Conservation (phyloP, 208 protist genomes). For the Trypanosoma cruzi region DNA sequence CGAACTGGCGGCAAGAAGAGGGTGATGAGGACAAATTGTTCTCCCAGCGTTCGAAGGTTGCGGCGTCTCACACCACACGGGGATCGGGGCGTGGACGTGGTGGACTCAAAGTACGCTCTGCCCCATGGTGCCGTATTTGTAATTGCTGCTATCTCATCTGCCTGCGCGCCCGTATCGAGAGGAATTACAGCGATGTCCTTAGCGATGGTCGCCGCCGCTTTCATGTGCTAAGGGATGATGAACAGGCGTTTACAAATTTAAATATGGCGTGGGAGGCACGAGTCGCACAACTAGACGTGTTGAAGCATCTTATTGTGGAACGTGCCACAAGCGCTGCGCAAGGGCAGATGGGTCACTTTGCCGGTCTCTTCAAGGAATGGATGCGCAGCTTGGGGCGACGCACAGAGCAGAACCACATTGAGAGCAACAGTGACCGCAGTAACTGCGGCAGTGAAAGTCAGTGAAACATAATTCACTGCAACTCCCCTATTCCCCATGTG, state of each 20-base stretch:
- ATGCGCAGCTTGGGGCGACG: constrained; percentile 6
- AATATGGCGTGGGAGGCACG: constrained; percentile 51
- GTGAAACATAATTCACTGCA: not conserved
- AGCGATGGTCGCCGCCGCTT: constrained; percentile 64
- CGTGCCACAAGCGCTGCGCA: constrained; percentile 37
- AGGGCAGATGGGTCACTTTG: constrained; percentile 31
- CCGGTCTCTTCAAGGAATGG: constrained; percentile 18
- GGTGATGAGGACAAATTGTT: too few species aligned
- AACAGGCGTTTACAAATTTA: constrained; percentile 43
- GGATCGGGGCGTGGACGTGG: constrained; percentile 7
- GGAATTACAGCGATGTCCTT: constrained; percentile 51
- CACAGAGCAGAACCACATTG: not conserved
- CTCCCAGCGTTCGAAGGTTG: too few species aligned
- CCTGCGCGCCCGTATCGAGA: constrained; percentile 45
- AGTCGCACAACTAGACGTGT: constrained; percentile 46
- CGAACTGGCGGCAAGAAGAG: not conserved
- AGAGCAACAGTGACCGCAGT: not conserved
- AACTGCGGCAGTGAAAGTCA: not conserved
- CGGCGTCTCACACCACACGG: not conserved
- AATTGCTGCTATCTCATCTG: constrained; percentile 59
- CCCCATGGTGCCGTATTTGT: constrained; percentile 48
- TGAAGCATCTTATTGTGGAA: constrained; percentile 51
- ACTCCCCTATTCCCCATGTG: too few species aligned
- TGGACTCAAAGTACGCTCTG: constrained; percentile 20
- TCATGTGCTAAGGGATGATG: constrained; percentile 50